Evolutionary conservation across 148 eudicot species (phyloP).

Genomic region (Polygonum maritimum): DNA sequence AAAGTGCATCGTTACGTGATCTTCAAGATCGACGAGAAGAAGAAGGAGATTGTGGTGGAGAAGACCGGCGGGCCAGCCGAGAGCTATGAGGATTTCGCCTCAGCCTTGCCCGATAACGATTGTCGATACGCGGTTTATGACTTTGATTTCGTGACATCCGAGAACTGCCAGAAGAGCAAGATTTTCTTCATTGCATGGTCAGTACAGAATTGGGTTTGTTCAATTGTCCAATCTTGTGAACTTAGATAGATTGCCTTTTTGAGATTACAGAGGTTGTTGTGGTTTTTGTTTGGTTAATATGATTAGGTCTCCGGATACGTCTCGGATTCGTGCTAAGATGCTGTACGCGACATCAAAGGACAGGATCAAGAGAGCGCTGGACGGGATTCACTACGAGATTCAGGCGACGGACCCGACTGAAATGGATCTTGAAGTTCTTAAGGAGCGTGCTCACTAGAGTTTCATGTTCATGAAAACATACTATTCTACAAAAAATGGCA

Average conservation of each 20-base stretch:
- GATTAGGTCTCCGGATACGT: background rate
- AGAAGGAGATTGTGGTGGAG: constrained; percentile 4
- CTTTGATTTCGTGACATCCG: constrained; percentile 10
- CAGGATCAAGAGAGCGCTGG: constrained; percentile 33
- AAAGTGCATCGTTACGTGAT: constrained; percentile 8
- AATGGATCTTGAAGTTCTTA: constrained; percentile 68
- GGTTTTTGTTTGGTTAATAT: background rate
- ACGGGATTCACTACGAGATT: constrained; percentile 72
- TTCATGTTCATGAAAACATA: background rate
- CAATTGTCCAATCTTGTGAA: background rate
- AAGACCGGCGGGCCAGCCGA: constrained; percentile 2
- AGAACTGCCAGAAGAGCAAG: constrained; percentile 14
- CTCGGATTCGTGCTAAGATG: constrained; percentile 11
- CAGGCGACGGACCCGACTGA: constrained; percentile 83
- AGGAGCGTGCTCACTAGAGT: constrained; percentile 42
- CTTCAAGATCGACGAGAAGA: constrained; percentile 12
- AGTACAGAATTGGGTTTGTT: background rate
- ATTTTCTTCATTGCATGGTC: constrained; percentile 13
- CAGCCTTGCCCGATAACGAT: constrained; percentile 5
- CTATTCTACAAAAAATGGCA: background rate
- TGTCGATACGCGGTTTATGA: constrained; percentile 12
- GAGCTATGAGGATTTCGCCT: constrained; percentile 10
- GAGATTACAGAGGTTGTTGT: background rate
- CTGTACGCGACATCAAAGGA: constrained; percentile 11
- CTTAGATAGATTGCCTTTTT: background rate